phyloP scores from a whole-genome alignment of 768 basidiomycete genomes.

The Hemileccinum rubropunctum region DNA sequence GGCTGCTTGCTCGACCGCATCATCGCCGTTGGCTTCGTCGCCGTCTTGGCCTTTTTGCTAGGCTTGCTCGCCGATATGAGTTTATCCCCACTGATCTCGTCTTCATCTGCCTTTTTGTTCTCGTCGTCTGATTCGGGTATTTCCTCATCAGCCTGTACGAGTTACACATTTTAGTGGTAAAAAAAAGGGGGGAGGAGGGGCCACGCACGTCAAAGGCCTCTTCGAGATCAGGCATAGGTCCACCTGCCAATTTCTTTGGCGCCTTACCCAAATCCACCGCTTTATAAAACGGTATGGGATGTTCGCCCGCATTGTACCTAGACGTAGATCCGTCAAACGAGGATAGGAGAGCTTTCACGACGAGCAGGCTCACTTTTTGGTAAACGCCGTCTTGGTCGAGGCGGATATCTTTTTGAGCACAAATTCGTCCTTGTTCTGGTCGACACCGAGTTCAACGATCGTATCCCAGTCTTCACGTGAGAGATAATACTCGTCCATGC shows the following conservation, averaged over 20 bases:
- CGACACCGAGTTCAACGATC: constrained; percentile 90
- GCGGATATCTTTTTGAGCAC: constrained; percentile 83
- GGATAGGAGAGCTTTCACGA: too few relatives aligned
- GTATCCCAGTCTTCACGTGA: constrained; percentile 97
- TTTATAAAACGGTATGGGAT: constrained; percentile 95
- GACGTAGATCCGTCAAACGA: neutral
- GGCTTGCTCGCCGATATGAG: constrained; percentile 55
- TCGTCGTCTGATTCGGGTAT: constrained; percentile 52
- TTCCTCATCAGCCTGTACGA: constrained; percentile 44
- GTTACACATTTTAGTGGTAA: neutral
- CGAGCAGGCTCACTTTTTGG: constrained; percentile 60
- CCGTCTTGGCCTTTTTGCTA: constrained; percentile 18
- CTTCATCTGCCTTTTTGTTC: constrained; percentile 28
- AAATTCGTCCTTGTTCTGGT: constrained; percentile 65
- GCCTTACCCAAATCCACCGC: constrained; percentile 74
- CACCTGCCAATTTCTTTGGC: constrained; percentile 76
- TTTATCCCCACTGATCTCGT: constrained; percentile 53
- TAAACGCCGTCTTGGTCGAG: constrained; percentile 81
- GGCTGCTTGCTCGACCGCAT: constrained; percentile 15
- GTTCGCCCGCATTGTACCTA: constrained; percentile 86
- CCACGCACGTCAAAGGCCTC: constrained; percentile 79
- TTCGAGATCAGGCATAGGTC: constrained; percentile 84
- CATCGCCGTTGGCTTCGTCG: neutral
- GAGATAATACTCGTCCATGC: constrained; percentile 94
- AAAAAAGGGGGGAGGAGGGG: neutral